Base-by-base conservation (phyloP, 2,329 filamentous ascomycete species). In the Phyllosticta capitalensis region DNA sequence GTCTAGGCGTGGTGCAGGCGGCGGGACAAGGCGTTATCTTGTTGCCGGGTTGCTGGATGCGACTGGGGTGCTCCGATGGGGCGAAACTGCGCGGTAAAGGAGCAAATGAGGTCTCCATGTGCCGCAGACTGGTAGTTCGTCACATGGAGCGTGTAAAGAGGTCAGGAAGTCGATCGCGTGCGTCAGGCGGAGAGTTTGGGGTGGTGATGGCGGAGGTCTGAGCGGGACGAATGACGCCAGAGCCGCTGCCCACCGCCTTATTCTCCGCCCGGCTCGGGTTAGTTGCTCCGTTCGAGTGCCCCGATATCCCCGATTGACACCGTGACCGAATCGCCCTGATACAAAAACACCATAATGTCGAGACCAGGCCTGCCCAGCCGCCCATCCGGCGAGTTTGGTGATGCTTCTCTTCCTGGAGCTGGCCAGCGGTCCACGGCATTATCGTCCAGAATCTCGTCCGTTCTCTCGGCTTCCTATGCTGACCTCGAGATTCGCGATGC, bases 401-500 rank as follows among this genome's bases (percentile, higher is more conserved):
- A 60, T 54, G 49, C 50, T 24, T 22, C 58, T 7, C 50, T 60
- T 19, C 30, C 28, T 52, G 58, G 55, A 52, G 51, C 22, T 14
- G 30, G 50, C 12, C 55, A 38, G 33, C 55, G 59, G 5, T 56
- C 77, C 14, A 90, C 84, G 72, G 87, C 90, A 7, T 78, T 97
- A 30, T 86, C 89, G 7, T 87, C 87, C 62, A 90, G 94, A 69
- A 83, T 96, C 65, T 89, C 90, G 22, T 86, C 83, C 62, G 88
- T 97, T 49, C 82, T 97, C 54, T 96, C 94, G 3, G 87, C 90
- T 2, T 96, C 92, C 0, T 96, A 96, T 74, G 88, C 91, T 6
- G 94, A 97, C 73, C 81, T 89, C 5, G 92, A 96, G 65, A 95
- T 97, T 65, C 84, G 90, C 64, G 89, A 95, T 77, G 87, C 91